Evolutionary conservation across 73 alveolate species (phyloP), one percentile per base, ranked within the genome.

Genomic region (Paramecium bursaria): DNA sequence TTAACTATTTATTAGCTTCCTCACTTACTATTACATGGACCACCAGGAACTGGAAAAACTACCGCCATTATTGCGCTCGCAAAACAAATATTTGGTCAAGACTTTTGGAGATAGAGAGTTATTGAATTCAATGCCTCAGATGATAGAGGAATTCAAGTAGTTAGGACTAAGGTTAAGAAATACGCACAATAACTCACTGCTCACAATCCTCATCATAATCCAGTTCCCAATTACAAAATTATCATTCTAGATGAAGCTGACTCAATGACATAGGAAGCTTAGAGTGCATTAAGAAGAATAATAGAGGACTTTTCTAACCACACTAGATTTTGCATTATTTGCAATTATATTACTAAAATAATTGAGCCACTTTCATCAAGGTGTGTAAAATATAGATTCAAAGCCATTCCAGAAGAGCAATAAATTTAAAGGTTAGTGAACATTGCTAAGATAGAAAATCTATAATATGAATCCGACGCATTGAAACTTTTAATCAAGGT

Each of bases 231-330:
- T 48, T 87, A 85, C 54, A 50, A 98, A 88, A 95, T 98, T 13
- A 90, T 94, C 44, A 96, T 98, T n/a, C 87, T 98, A 48, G 99
- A 98, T 89, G 99, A 98, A 87, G 99, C 99, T 26, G 99, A 98
- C 90, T 98, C 99, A 55, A 92, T 98, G 97, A 98, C 99, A 42
- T 67, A 73, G 44, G 98, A 97, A 42, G 99, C 99, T 4, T 96
- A 98, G 79, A 94, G 99, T 39, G 99, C 99, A 17, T 92, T 98
- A 51, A 90, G 99, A 55, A 91, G 99, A 79, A 97, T 98, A 50
- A 98, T 98, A 30, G 99, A 98, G 94, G 98, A 97, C 76, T 96
- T 91, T 82, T 88, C 99, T 14, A 76, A 74, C 13, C 94, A 93
- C 74, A 98, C 99, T 23, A 90, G 99, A 86, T 98, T 98, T 93